Conservation (phyloP, 2,329 filamentous ascomycete species). For the Epichloe uncinata region DNA sequence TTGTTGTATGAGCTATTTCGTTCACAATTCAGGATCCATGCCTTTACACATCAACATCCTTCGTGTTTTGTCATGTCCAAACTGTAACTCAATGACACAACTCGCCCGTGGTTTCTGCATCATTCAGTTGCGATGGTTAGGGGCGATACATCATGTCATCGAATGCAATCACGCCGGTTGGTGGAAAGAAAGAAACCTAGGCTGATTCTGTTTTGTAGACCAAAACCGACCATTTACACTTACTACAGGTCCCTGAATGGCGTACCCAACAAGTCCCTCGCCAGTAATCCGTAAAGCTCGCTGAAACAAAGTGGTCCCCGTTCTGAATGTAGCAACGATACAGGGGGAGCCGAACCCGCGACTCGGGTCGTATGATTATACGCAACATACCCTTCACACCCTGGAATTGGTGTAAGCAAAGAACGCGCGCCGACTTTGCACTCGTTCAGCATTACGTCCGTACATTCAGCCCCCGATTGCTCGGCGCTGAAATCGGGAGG, state of each 20-base stretch:
- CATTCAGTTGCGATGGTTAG: no score
- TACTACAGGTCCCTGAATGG: slow-evolving; percentile 14
- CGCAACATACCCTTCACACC: neutral
- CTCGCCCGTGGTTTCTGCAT: no score
- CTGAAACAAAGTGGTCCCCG: slow-evolving; percentile 1
- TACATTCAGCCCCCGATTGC: neutral
- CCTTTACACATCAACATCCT: no score
- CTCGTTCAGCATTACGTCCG: neutral
- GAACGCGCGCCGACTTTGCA: slow-evolving; percentile 1
- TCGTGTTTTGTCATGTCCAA: no score
- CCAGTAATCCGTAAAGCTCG: neutral
- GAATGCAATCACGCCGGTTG: no score
- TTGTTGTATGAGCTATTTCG: no score
- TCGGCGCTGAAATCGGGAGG: neutral
- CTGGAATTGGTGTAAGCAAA: neutral
- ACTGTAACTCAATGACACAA: no score
- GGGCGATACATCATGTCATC: no score
- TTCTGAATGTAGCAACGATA: neutral
- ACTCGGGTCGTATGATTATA: neutral
- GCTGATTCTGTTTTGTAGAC: no score
- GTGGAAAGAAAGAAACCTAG: no score
- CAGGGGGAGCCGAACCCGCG: neutral
- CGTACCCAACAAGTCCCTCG: slow-evolving; percentile 8
- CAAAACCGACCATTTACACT: no score
- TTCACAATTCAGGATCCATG: no score